Conservation (phyloP, 2,329 filamentous ascomycete genomes). For the Aspergillus japonicus region DNA sequence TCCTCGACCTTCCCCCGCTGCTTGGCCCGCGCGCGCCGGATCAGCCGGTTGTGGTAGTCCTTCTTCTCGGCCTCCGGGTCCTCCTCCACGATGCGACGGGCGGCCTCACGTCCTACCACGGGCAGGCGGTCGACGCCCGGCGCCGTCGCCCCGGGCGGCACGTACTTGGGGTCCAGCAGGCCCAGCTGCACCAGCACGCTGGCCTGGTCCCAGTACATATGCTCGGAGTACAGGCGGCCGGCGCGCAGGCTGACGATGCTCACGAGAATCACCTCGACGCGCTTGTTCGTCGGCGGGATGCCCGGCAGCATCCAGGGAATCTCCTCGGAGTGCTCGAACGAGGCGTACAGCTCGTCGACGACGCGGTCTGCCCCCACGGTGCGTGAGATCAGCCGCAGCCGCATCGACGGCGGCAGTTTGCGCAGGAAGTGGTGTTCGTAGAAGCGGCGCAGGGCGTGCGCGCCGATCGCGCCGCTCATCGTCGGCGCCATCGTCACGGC, state of each 20-base stretch:
- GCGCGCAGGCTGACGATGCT: slow-evolving; percentile 56
- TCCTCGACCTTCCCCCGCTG: slow-evolving; percentile 20
- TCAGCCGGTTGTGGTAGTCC: slow-evolving; percentile 37
- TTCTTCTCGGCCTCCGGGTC: slow-evolving; percentile 34
- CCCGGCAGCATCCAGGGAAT: slow-evolving; percentile 62
- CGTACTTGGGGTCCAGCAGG: slow-evolving; percentile 55
- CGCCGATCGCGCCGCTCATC: slow-evolving; percentile 43
- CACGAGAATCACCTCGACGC: slow-evolving; percentile 58
- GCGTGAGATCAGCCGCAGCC: slow-evolving; percentile 56
- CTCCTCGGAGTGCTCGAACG: slow-evolving; percentile 57
- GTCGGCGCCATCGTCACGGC: slow-evolving; percentile 35
- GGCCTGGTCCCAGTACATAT: slow-evolving; percentile 64
- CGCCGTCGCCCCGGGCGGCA: slow-evolving; percentile 50
- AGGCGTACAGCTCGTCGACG: slow-evolving; percentile 60
- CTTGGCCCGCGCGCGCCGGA: slow-evolving; percentile 25
- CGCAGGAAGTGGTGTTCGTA: slow-evolving; percentile 59
- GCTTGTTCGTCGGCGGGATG: slow-evolving; percentile 55
- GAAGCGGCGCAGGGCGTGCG: slow-evolving; percentile 48
- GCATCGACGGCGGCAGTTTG: slow-evolving; percentile 51
- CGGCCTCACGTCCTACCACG: slow-evolving; percentile 42
- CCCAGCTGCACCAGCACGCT: slow-evolving; percentile 60
- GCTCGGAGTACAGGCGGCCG: slow-evolving; percentile 56
- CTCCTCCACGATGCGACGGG: slow-evolving; percentile 42
- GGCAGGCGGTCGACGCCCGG: slow-evolving; percentile 40
- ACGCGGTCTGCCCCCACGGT: slow-evolving; percentile 59